Base-by-base conservation (phyloP, 2,329 filamentous ascomycete species). In the Fusarium annulatum region DNA sequence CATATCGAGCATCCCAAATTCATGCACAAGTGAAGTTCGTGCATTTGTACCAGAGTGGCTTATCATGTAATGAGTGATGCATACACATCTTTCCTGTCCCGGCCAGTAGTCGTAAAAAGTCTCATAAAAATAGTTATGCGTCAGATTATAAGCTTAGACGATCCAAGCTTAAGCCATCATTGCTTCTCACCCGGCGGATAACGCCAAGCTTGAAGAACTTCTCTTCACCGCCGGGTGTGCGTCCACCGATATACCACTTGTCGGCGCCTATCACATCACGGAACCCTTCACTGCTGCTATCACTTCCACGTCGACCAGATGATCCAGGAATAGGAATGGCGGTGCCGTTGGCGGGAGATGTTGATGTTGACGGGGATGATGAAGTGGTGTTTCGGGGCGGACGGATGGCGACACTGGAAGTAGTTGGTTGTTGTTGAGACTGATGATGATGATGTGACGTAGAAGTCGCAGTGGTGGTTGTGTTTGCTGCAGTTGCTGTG, bases 141-240 rank as follows among this genome's bases (percentile, higher is more conserved):
- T 5, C 21, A 30, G 19, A 51, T n/a, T 85, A 95, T 83, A 95
- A 85, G 79, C 93, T 95, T 81, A 95, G 81, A 62, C 92, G 88
- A 83, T 95, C 93, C 64, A 94, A 82, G 76, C 93, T 95, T 76
- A 95, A 81, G 46, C 93, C 87, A 79, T 95, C 93, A 61, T 92
- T 91, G 80, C 93, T 95, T 78, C 90, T 86, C 64, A 93, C 90
- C 62, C 92, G 85, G 80, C 91, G 89, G 55, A 95, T 90, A 73
- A 95, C 93, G 48, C 92, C 93, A 49, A 95, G 84, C 84, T 94
- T 94, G 82, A 95, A 95, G 83, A 94, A 95, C 78, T 89, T 89
- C 80, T 95, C 93, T 78, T 95, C 93, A n/a, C 93, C 93, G 3
- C 84, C 87, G 2, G 93, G 92, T 34, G 93, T 95, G 78, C 92